phyloP scores from a whole-genome alignment of 495 filamentous ascomycete species.

The Talaromyces stipitatus region DNA sequence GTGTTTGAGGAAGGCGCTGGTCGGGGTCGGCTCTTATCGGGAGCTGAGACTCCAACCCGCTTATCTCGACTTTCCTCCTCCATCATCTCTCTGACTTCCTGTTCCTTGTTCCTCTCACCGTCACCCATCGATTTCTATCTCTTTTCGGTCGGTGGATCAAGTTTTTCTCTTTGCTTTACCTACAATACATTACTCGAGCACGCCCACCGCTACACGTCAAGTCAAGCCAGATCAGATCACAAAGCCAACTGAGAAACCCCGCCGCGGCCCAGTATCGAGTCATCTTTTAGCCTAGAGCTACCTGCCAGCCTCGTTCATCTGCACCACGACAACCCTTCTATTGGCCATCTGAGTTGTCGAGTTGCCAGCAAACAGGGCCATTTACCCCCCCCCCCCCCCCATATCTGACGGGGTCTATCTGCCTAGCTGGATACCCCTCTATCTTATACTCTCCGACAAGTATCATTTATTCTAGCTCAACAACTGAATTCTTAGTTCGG shows the following conservation, averaged over 20 bases:
- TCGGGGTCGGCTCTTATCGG: not conserved
- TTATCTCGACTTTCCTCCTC: not conserved
- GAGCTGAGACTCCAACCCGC: slow-evolving; percentile 5
- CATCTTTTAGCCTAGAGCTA: not conserved
- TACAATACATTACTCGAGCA: too few relatives aligned
- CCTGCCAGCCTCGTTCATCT: too few relatives aligned
- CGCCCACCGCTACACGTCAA: not conserved
- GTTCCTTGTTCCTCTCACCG: slow-evolving; percentile 19
- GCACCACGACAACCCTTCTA: not conserved
- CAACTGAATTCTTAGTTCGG: too few relatives aligned
- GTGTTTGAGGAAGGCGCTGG: not conserved
- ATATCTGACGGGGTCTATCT: not conserved
- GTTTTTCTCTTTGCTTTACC: not conserved
- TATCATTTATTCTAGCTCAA: not conserved
- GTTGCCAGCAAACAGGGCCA: not conserved
- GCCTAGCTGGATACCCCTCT: slow-evolving; percentile 1
- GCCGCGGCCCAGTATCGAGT: not conserved
- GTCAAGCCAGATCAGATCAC: not conserved
- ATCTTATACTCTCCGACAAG: not conserved
- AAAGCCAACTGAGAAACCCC: not conserved
- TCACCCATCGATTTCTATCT: not conserved
- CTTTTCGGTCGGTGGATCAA: not conserved
- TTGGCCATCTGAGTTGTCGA: not conserved
- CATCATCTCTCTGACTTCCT: slow-evolving; percentile 9
- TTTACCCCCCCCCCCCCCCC: not conserved